These are phyloP conservation scores for Fomitopsis betulina DNA, from an alignment of 1,284 basidiomycete genomes.

Conservation along the genomic window DNA sequence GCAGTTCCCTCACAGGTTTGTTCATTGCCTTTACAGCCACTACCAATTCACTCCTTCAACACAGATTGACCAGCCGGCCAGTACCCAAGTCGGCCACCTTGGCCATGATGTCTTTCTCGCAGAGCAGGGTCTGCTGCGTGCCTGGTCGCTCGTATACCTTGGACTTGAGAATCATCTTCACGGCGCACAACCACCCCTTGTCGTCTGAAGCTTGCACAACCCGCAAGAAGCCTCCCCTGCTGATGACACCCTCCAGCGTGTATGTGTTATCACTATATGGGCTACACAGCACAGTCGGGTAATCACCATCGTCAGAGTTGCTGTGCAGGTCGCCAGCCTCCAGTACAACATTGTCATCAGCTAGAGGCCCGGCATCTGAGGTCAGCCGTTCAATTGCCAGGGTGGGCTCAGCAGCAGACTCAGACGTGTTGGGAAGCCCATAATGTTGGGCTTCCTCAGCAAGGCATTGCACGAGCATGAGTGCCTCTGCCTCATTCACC, in stretches of 20 bases:
- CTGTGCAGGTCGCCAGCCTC: background rate
- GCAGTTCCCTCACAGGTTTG: no score
- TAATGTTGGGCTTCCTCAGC: no score
- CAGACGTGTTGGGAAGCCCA: no score
- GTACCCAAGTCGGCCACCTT: background rate
- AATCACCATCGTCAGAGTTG: background rate
- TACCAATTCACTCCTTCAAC: constrained; percentile 13
- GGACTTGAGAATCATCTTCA: constrained; percentile 22
- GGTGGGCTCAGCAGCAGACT: no score
- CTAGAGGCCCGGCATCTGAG: no score
- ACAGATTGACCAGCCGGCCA: constrained; percentile 6
- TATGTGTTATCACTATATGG: background rate
- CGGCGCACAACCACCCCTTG: constrained; percentile 10
- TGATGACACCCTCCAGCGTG: constrained; percentile 8
- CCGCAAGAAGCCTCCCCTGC: constrained; percentile 9
- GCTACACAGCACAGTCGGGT: background rate
- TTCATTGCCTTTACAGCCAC: no score
- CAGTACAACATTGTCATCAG: background rate
- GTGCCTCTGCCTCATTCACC: no score
- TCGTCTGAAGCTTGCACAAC: constrained; percentile 12
- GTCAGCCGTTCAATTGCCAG: no score
- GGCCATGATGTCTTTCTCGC: constrained; percentile 10
- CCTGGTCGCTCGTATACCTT: constrained; percentile 2
- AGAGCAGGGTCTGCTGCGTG: background rate
- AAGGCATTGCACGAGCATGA: no score